Base-by-base conservation (phyloP, 805 yeast species). In the Grigorovia yakushimaensis region DNA sequence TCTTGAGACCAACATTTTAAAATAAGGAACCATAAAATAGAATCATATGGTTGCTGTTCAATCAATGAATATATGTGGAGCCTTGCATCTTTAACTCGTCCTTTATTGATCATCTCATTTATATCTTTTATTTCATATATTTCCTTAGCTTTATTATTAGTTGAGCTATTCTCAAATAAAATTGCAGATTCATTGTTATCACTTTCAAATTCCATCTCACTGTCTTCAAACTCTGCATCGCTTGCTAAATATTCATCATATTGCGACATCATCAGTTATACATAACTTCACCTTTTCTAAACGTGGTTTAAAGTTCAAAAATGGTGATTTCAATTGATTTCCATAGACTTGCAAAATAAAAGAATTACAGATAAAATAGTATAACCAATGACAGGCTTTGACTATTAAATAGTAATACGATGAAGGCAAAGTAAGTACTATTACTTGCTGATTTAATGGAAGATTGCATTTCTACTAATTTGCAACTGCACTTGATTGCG, bases 221-320 rank as follows among this genome's bases (percentile, higher is more conserved):
- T 42, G 10, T 56, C 47, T 42, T 27, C 33, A 3, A 2, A 10
- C 4, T 27, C 33, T 2, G 15, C 33, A 7, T 27, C 33, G 13
- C 52, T 44, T 11, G 49, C 54, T 48, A 53, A 51, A n/a, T 48
- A 57, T 19, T 60, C 64, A 19, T 60, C 67, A 20, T 58, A 67
- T 2, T 66, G 33, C 15, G 33, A 27, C 33, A 27, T 27, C 13
- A 27, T 15, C 13, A 27, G 10, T n/a, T n/a, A n/a, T n/a, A n/a
- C n/a, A n/a, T n/a, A n/a, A n/a, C n/a, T n/a, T n/a, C n/a, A n/a
- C n/a, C n/a, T n/a, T n/a, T n/a, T n/a, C n/a, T n/a, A n/a, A n/a
- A n/a, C n/a, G n/a, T n/a, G n/a, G n/a, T n/a, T n/a, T n/a, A n/a
- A n/a, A n/a, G n/a, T n/a, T n/a, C n/a, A n/a, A n/a, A n/a, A n/a